Conservation (phyloP, 2,329 filamentous ascomycete genomes). For the Talaromyces sp. region DNA sequence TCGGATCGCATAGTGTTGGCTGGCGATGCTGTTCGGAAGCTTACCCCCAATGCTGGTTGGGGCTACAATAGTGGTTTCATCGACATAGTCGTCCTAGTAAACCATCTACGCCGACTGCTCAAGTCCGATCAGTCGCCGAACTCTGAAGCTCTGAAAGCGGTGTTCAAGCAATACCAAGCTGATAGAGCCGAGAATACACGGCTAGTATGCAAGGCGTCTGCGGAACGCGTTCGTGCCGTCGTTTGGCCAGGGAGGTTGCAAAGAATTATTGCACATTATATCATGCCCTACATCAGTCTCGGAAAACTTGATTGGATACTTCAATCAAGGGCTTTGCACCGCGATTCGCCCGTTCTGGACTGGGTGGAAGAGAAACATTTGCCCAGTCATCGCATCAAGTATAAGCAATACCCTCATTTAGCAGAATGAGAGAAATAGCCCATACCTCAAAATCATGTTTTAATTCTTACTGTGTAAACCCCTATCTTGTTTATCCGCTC, state of each 20-base stretch:
- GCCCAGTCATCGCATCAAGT: not conserved
- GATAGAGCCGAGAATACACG: not conserved
- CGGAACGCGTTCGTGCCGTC: not conserved
- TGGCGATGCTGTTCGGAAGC: conserved; percentile 8
- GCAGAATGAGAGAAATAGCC: not conserved
- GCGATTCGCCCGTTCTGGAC: not conserved
- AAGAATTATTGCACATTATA: not conserved
- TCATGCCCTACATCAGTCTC: not conserved
- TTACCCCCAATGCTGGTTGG: not conserved
- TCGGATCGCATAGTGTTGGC: conserved; percentile 9
- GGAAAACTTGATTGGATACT: not conserved
- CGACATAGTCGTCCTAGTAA: conserved; percentile 5
- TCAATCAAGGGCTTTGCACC: not conserved
- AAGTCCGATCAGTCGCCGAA: not conserved
- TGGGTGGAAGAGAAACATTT: conserved; percentile 4
- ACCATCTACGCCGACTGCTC: not conserved
- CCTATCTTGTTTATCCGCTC: no score
- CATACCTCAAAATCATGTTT: not conserved
- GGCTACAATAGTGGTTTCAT: conserved; percentile 6
- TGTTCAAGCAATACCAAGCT: not conserved
- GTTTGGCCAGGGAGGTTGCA: conserved; percentile 6
- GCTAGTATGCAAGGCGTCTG: not conserved
- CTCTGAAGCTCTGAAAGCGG: not conserved
- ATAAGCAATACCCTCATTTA: not conserved
- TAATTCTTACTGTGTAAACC: no score